Percentiles rank a stretch among this genome's conserved stretches.
phyloP scores from a whole-genome alignment of 2,329 filamentous ascomycete genomes.

The Pyrenochaeta sp. region DNA sequence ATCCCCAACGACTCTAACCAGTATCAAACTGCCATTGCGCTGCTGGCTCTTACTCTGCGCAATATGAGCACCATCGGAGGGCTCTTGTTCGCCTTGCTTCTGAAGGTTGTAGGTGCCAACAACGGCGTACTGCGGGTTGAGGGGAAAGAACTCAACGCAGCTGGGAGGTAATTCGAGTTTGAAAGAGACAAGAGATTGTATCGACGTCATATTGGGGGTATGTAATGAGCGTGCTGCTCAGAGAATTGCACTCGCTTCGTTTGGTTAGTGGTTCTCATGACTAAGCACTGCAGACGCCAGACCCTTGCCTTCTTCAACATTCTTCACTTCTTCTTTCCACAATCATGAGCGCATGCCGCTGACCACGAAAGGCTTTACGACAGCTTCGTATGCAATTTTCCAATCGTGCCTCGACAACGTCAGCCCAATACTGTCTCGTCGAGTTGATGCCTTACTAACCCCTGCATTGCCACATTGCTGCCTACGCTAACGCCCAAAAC shows the following conservation, averaged over 20 bases:
- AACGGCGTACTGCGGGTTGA: conserved; percentile 70
- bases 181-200: conserved; percentile 59
- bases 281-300: conserved; percentile 16
- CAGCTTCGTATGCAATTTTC: neutral
- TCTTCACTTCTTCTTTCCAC: neutral
- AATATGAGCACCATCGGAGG: conserved; percentile 28
- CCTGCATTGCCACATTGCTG: conserved; percentile 37
- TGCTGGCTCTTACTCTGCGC: conserved; percentile 60
- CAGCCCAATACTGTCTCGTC: conserved; percentile 11
- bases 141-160: conserved; percentile 77
- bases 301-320: neutral
- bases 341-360: neutral
- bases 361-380: neutral
- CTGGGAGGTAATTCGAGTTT: conserved; percentile 75
- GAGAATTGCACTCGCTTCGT: conserved; percentile 14
- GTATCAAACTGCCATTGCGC: conserved; percentile 76
- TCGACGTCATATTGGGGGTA: conserved; percentile 37
- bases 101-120: conserved; percentile 87
- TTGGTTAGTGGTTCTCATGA: conserved; percentile 27
- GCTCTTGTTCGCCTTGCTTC: conserved; percentile 49
- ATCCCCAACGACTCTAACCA: conserved; percentile 66
- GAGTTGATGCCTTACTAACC: conserved; percentile 42
- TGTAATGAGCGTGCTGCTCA: conserved; percentile 3
- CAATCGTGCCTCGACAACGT: neutral
- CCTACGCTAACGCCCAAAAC: conserved; percentile 40